Evolutionary conservation across 140 eudicot genomes (phyloP), one percentile per base, ranked within the genome.

Genomic region (Anethum foeniculum): DNA sequence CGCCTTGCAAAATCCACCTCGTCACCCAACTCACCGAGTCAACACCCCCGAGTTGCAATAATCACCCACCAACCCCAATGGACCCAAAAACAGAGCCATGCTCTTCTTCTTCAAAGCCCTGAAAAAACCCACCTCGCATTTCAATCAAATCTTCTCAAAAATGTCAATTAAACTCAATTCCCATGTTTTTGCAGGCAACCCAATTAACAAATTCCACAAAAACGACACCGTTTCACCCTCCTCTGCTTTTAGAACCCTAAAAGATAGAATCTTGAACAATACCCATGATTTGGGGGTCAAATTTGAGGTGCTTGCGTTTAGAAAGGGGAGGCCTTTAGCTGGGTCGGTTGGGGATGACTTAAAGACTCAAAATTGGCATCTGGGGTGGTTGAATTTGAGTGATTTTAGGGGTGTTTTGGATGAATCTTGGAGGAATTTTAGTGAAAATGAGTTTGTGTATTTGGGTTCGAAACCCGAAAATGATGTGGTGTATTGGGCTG

Each of bases 141-240:
- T 58, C 79, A 25, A 43, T 5, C 39, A 15, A 49, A 19, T 41
- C 46, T 48, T 62, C 83, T 82, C 88, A 71, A 82, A 85, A 84
- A 89, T 91, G 93, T 85, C 92, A 39, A 87, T 84, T 60, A 76
- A 77, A 79, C 83, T 85, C 51, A 88, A 77, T 51, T 80, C 87
- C 30, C 96, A 91, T 5, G 96, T 89, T 78, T 94, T 91, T 75
- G 92, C 94, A 3, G 93, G 96, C 79, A 94, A 94, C 75, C 91
- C 90, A n/a, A 86, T 85, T 47, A 84, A 72, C 83, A 84, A 84
- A 88, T 90, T 90, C 32, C 85, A 84, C 78, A 49, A 91, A 56
- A 75, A 74, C 62, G 90, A 88, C 83, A 84, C 88, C 16, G 77
- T 84, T 81, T 91, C 98, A 32, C 85, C 86, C 39, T 80, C 89